Evolutionary conservation across 2,329 filamentous ascomycete species (phyloP).

Genomic region (Tolypocladium cylindrosporum): DNA sequence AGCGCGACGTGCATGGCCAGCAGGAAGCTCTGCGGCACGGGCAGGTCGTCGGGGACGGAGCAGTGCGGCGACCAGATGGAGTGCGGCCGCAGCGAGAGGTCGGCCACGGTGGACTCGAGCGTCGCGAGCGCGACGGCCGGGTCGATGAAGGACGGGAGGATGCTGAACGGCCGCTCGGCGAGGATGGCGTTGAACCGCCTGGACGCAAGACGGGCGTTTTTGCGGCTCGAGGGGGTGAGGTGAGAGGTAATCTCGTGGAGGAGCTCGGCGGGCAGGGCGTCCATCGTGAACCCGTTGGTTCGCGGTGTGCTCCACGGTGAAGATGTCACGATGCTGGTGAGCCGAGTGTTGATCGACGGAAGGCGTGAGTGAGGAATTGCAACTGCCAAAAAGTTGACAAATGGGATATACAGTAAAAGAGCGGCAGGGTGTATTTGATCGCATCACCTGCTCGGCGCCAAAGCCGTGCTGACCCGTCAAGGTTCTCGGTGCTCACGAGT

Average conservation of each 20-base stretch:
- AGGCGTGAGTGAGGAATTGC: neutral
- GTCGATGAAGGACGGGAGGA: constrained; percentile 20
- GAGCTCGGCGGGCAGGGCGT: constrained; percentile 20
- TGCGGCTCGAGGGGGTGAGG: constrained; percentile 11
- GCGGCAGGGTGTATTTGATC: neutral
- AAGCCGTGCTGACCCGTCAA: neutral
- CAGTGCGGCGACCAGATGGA: constrained; percentile 26
- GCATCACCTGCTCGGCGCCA: neutral
- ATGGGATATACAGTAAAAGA: neutral
- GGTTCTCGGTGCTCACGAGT: neutral
- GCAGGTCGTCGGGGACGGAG: constrained; percentile 17
- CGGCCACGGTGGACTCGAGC: constrained; percentile 10
- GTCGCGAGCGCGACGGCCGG: constrained; percentile 12
- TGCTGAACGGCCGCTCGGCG: constrained; percentile 14
- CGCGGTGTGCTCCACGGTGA: neutral
- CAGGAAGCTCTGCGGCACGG: constrained; percentile 20
- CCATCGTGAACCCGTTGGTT: constrained; percentile 11
- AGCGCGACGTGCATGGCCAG: constrained; percentile 19
- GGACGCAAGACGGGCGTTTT: constrained; percentile 19
- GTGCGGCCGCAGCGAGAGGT: constrained; percentile 11
- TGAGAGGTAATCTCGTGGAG: constrained; percentile 16
- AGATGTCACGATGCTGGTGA: neutral
- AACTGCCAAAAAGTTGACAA: neutral
- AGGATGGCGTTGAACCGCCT: constrained; percentile 21
- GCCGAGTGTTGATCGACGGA: neutral